Percentiles rank a stretch among this genome's conserved stretches.
phyloP scores from a whole-genome alignment of 2,329 filamentous ascomycete species.

The Tolypocladium capitatum region DNA sequence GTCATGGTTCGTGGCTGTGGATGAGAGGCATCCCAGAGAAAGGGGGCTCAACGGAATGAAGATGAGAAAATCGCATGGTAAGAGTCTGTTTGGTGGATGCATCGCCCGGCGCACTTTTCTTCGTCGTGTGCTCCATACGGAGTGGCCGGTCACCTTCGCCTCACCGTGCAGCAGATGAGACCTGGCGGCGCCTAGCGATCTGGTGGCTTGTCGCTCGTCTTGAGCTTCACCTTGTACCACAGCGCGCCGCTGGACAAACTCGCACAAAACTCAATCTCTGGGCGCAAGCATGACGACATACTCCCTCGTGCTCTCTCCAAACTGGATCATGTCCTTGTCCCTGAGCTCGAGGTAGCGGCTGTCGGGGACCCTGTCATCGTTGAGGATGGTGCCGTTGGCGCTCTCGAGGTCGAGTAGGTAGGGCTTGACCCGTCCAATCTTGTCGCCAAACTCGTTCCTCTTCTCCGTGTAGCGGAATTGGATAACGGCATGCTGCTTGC shows the following conservation, averaged over 20 bases:
- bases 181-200: neutral
- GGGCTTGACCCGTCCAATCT: conserved; percentile 63
- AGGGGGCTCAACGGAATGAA: too few species aligned
- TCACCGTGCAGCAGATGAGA: neutral
- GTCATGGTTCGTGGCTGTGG: too few species aligned
- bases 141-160: neutral
- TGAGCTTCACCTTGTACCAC: neutral
- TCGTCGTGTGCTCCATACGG: too few species aligned
- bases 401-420: conserved; percentile 92
- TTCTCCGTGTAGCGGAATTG: conserved; percentile 82
- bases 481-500: conserved; percentile 89
- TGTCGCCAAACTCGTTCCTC: conserved; percentile 77
- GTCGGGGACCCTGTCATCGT: conserved; percentile 58
- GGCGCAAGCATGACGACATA: conserved; percentile 84
- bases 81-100: neutral
- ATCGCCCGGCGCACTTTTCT: neutral
- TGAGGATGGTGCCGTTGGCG: conserved; percentile 77
- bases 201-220: neutral
- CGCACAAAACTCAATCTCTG: conserved; percentile 18
- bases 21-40: too few species aligned
- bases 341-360: conserved; percentile 76
- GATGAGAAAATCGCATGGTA: too few species aligned
- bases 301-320: conserved; percentile 79
- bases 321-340: conserved; percentile 78
- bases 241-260: neutral